phyloP scores from a whole-genome alignment of 2,329 filamentous ascomycete genomes.

The Fusarium chlamydosporum region DNA sequence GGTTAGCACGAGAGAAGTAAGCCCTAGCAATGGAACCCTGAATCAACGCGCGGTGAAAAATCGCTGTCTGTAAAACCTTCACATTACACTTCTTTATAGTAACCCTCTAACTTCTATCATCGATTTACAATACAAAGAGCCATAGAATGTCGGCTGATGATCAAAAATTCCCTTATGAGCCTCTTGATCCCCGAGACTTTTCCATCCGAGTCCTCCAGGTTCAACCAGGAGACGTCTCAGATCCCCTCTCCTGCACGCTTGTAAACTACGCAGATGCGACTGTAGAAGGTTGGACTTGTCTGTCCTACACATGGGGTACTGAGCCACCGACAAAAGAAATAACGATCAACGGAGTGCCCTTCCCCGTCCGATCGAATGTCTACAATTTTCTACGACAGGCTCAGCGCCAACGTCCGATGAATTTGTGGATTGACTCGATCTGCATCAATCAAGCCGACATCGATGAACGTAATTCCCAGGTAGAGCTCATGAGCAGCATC shows the following conservation, averaged over 20 bases:
- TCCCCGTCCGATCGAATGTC: background rate
- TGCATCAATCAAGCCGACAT: background rate
- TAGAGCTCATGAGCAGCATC: background rate
- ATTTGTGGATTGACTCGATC: slow-evolving; percentile 5
- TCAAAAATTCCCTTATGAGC: background rate
- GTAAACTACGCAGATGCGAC: background rate
- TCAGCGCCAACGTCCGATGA: background rate
- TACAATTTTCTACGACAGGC: background rate
- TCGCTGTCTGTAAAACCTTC: too few species aligned
- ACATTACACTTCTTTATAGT: too few species aligned
- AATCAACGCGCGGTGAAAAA: too few species aligned
- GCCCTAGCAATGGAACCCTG: too few species aligned
- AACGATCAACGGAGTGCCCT: background rate
- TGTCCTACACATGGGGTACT: background rate
- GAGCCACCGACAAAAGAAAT: background rate
- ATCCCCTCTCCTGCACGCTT: background rate
- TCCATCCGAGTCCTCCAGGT: background rate
- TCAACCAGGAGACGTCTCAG: background rate
- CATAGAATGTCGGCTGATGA: background rate
- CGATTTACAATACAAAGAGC: too few species aligned
- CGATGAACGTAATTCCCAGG: background rate
- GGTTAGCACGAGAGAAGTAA: too few species aligned
- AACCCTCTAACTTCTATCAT: too few species aligned
- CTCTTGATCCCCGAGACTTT: background rate
- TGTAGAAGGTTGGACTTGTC: background rate